phyloP scores from a whole-genome alignment of 306 rosid species.

The Lithocarpus polystachyus region DNA sequence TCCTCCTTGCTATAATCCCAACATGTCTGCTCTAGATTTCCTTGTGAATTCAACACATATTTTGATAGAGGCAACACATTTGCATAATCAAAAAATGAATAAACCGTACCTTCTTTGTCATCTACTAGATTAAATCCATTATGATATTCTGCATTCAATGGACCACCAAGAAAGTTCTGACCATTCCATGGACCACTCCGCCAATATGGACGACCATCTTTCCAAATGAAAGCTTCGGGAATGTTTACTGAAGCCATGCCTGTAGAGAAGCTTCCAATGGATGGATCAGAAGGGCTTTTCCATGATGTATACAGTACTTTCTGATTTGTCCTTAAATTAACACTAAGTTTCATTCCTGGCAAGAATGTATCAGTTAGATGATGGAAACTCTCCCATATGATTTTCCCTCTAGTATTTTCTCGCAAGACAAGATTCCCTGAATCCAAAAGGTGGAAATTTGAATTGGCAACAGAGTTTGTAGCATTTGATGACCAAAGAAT shows the following conservation, averaged over 20 bases:
- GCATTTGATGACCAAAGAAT: constrained; percentile 38
- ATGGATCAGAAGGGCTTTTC: constrained; percentile 37
- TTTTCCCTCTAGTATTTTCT: neutral
- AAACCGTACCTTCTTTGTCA: constrained; percentile 16
- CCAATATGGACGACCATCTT: constrained; percentile 22
- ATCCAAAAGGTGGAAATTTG: constrained; percentile 30
- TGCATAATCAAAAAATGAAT: neutral
- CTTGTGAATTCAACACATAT: constrained; percentile 10
- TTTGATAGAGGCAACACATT: neutral
- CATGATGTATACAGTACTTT: constrained; percentile 17
- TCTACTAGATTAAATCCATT: constrained; percentile 19
- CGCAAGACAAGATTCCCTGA: constrained; percentile 31
- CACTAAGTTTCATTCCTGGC: constrained; percentile 15
- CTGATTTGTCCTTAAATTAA: neutral
- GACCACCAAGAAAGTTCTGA: constrained; percentile 30
- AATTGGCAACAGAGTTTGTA: neutral
- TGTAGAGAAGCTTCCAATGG: constrained; percentile 25
- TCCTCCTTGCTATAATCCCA: neutral
- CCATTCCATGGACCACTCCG: constrained; percentile 54
- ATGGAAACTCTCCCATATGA: constrained; percentile 40
- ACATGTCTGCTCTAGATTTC: neutral
- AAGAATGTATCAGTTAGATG: constrained; percentile 24
- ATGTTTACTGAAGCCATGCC: constrained; percentile 5
- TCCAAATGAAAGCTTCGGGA: constrained; percentile 36
- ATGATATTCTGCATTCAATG: constrained; percentile 26